Percentiles rank a stretch among this genome's conserved stretches.
Conservation (phyloP, 2,329 filamentous ascomycete genomes). For the Ophiostoma montium region DNA sequence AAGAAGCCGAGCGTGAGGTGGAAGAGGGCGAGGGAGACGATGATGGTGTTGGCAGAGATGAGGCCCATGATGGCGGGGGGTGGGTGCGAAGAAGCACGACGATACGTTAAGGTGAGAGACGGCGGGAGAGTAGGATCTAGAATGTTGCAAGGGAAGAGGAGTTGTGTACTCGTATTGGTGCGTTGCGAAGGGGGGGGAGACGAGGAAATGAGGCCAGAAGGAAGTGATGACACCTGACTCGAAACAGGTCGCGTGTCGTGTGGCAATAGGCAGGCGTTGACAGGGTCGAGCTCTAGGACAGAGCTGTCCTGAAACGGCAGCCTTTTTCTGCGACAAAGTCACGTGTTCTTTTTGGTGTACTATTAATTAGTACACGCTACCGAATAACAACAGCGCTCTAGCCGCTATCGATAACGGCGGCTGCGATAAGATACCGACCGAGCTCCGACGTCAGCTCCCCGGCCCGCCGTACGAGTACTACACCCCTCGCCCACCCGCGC, state of each 20-base stretch:
- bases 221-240: background rate
- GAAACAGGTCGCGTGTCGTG: background rate
- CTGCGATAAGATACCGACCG: background rate
- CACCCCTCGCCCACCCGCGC: background rate
- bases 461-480: too few relatives aligned
- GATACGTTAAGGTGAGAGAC: background rate
- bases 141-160: too few relatives aligned
- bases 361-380: too few relatives aligned
- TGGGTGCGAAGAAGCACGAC: background rate
- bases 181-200: background rate
- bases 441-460: background rate
- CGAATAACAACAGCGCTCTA: too few relatives aligned
- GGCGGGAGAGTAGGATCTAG: background rate
- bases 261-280: background rate
- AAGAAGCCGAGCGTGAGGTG: conserved; percentile 75
- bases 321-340: too few relatives aligned
- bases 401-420: background rate
- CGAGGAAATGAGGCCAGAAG: background rate
- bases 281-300: too few relatives aligned
- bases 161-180: too few relatives aligned
- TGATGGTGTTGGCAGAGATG: conserved; percentile 66
- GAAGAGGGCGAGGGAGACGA: conserved; percentile 70
- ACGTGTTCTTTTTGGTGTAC: too few relatives aligned
- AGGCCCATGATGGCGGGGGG: conserved; percentile 53
- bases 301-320: too few relatives aligned